phyloP scores from a whole-genome alignment of 176 grass and related monocot species.

The Neostapfia colusana region DNA sequence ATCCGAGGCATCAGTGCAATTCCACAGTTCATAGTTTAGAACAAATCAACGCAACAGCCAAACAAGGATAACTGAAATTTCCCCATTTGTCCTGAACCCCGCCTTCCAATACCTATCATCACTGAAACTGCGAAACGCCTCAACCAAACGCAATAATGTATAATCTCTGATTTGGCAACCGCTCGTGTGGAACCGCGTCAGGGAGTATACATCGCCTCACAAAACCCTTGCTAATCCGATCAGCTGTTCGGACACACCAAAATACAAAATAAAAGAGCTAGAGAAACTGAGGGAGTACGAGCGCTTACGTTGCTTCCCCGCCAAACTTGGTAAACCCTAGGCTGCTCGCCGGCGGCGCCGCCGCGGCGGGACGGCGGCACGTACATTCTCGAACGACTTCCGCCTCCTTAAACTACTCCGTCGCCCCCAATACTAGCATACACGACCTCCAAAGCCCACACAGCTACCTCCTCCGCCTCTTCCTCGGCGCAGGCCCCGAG shows the following conservation, averaged over 20 bases:
- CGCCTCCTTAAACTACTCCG: not conserved
- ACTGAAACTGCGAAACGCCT: not conserved
- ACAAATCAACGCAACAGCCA: not conserved
- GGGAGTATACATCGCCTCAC: not conserved
- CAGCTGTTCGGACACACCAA: constrained; percentile 11
- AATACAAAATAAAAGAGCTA: not conserved
- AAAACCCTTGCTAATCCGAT: constrained; percentile 40
- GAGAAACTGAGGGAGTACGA: not conserved
- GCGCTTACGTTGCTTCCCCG: constrained; percentile 92
- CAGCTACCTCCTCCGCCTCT: not conserved
- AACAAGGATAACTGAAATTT: not conserved
- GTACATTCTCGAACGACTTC: constrained; percentile 51
- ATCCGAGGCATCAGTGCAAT: not conserved
- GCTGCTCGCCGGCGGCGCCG: constrained; percentile 44
- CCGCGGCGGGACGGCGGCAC: constrained; percentile 50
- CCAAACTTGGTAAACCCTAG: constrained; percentile 94
- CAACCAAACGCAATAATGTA: not conserved
- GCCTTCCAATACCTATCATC: not conserved
- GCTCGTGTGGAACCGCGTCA: not conserved
- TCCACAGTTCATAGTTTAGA: not conserved
- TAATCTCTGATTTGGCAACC: constrained; percentile 1
- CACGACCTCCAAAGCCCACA: not conserved
- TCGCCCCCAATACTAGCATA: not conserved
- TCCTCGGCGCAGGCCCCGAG: not conserved
- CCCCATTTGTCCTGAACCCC: not conserved